These are phyloP conservation scores for Tilletia indica DNA, from an alignment of 1,284 basidiomycete species.

Conservation along the genomic window DNA sequence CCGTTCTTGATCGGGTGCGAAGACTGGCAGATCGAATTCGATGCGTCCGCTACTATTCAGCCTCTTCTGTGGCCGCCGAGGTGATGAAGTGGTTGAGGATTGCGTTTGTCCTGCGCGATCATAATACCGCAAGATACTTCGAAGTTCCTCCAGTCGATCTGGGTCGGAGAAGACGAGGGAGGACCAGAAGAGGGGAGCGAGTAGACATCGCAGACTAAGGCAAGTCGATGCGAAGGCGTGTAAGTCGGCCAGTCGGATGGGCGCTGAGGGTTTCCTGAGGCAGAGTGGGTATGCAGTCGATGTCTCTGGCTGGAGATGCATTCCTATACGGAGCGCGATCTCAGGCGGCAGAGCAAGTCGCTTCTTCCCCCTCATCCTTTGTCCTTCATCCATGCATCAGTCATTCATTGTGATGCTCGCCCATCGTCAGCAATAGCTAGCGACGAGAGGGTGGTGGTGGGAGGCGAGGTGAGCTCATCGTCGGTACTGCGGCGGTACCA, in stretches of 20 bases:
- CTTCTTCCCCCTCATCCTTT: background rate
- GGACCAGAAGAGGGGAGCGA: conserved; percentile 24
- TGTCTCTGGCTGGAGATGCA: conserved; percentile 3
- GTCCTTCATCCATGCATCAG: too few relatives aligned
- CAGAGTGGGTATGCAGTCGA: background rate
- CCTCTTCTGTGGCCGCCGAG: conserved; percentile 3
- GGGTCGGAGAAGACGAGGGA: conserved; percentile 18
- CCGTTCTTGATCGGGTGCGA: background rate
- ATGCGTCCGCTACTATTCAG: background rate
- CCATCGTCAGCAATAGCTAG: too few relatives aligned
- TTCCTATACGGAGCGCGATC: background rate
- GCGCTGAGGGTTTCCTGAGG: background rate
- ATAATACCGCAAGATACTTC: conserved; percentile 20
- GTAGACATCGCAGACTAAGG: conserved; percentile 13
- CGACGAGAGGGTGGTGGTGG: too few relatives aligned
- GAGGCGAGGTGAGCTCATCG: too few relatives aligned
- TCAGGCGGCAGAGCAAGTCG: conserved; percentile 1
- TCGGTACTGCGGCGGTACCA: too few relatives aligned
- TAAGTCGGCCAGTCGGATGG: background rate
- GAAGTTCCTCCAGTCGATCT: conserved; percentile 20
- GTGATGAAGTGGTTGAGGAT: background rate
- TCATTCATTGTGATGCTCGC: too few relatives aligned
- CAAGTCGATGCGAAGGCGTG: conserved; percentile 16
- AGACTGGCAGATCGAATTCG: conserved; percentile 5
- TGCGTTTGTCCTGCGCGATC: background rate